phyloP scores from a whole-genome alignment of 2,329 filamentous ascomycete species.

The Monilinia fructicola region DNA sequence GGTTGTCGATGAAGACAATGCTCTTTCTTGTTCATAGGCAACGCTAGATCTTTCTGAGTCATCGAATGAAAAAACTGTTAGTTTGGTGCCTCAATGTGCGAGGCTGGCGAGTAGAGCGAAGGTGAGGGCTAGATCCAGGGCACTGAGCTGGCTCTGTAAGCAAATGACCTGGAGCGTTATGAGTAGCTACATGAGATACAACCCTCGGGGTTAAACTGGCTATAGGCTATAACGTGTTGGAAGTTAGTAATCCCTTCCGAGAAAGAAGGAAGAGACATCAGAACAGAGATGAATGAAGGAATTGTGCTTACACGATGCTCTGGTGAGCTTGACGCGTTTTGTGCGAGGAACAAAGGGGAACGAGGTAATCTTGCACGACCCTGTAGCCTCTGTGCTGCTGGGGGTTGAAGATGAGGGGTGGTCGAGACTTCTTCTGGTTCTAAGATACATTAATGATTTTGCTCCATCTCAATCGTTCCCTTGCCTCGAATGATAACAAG shows the following conservation, averaged over 20 bases:
- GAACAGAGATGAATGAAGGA: not conserved
- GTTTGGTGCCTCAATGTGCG: conserved; percentile 41
- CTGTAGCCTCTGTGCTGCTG: conserved; percentile 22
- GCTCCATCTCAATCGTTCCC: not conserved
- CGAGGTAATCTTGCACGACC: conserved; percentile 34
- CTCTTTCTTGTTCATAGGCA: conserved; percentile 37
- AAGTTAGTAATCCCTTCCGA: not conserved
- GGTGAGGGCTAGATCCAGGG: conserved; percentile 28
- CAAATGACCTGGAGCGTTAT: conserved; percentile 38
- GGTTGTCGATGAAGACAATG: conserved; percentile 31
- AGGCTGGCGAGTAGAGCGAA: conserved; percentile 21
- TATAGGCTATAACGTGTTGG: conserved; percentile 20
- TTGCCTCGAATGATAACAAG: not conserved
- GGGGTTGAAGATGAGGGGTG: conserved; percentile 30
- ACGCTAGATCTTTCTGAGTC: conserved; percentile 39
- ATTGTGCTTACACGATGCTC: conserved; percentile 25
- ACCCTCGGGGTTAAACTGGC: conserved; percentile 35
- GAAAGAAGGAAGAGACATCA: not conserved
- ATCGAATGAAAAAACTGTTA: conserved; percentile 41
- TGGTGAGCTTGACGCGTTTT: conserved; percentile 40
- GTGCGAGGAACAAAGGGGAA: conserved; percentile 40
- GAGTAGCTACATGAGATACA: conserved; percentile 30
- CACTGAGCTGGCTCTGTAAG: conserved; percentile 39
- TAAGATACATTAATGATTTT: conserved; percentile 24
- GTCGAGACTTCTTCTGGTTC: conserved; percentile 38